Conservation (phyloP, 176 grass and related monocot species). For the Aegilops sharonensis region DNA sequence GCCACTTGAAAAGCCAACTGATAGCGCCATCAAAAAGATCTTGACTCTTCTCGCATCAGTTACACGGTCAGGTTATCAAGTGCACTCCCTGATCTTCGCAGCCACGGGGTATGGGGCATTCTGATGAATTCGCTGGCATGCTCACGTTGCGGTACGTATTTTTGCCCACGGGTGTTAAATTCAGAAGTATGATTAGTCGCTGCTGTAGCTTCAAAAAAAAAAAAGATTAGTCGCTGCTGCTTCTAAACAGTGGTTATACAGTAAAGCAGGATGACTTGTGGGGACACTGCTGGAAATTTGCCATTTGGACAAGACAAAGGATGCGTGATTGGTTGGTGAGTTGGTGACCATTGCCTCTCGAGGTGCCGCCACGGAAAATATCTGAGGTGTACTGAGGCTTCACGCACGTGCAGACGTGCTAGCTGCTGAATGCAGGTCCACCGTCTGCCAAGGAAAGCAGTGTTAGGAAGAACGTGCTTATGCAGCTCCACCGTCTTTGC, state of each 20-base stretch:
- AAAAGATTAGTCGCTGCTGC: not conserved
- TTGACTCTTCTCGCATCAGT: not conserved
- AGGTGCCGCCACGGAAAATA: conserved; percentile 1
- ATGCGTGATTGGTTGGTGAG: not conserved
- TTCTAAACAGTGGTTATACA: not conserved
- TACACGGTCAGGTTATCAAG: not conserved
- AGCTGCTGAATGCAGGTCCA: too few species aligned
- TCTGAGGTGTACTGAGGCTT: not conserved
- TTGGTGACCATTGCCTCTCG: not conserved
- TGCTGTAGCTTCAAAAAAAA: too few species aligned
- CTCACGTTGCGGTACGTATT: not conserved
- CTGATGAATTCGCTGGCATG: not conserved
- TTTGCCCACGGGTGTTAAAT: not conserved
- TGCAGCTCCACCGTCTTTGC: too few species aligned
- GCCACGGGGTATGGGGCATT: not conserved
- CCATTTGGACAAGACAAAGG: not conserved
- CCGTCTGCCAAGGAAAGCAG: too few species aligned
- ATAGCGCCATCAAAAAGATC: not conserved
- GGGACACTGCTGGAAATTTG: not conserved
- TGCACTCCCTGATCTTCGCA: not conserved
- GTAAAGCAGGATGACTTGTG: not conserved
- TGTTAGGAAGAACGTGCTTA: too few species aligned
- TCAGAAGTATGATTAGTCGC: not conserved
- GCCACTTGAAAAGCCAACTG: not conserved
- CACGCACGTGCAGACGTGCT: too few species aligned